phyloP scores from a whole-genome alignment of 257 asterid species.

The Lycium barbarum region DNA sequence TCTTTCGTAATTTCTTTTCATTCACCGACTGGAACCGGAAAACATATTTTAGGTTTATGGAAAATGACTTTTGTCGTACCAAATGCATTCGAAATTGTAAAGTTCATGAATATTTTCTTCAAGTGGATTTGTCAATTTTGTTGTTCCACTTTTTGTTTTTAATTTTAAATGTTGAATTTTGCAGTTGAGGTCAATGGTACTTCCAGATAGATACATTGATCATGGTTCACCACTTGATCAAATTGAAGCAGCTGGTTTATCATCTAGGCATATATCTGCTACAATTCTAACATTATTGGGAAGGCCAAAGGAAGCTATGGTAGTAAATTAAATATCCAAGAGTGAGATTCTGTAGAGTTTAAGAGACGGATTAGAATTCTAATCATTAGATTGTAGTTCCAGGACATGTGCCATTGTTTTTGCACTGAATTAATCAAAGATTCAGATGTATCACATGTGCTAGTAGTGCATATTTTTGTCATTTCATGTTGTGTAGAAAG shows the following conservation, averaged over 20 bases:
- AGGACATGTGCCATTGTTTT: background rate
- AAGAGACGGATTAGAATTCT: background rate
- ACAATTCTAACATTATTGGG: slow-evolving; percentile 70
- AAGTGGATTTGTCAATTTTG: background rate
- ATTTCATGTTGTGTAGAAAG: background rate
- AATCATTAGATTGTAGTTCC: background rate
- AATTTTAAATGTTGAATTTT: background rate
- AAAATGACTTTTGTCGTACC: background rate
- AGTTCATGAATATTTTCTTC: background rate
- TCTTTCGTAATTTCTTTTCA: too few species aligned
- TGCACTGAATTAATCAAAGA: background rate
- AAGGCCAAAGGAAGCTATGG: slow-evolving; percentile 61
- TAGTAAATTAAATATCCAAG: slow-evolving; percentile 37
- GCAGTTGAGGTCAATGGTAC: slow-evolving; percentile 82
- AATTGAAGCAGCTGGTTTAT: slow-evolving; percentile 75
- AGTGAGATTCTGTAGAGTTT: background rate
- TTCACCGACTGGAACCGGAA: background rate
- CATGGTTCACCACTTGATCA: slow-evolving; percentile 83
- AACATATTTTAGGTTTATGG: background rate
- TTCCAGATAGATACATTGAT: slow-evolving; percentile 79
- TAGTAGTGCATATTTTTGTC: background rate
- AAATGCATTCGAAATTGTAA: background rate
- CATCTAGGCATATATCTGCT: slow-evolving; percentile 67
- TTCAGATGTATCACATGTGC: background rate
- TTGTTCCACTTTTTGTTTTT: background rate